Evolutionary conservation across 306 rosid species (phyloP), one percentile per base, ranked within the genome.

Genomic region (Begonia peltatifolia): DNA sequence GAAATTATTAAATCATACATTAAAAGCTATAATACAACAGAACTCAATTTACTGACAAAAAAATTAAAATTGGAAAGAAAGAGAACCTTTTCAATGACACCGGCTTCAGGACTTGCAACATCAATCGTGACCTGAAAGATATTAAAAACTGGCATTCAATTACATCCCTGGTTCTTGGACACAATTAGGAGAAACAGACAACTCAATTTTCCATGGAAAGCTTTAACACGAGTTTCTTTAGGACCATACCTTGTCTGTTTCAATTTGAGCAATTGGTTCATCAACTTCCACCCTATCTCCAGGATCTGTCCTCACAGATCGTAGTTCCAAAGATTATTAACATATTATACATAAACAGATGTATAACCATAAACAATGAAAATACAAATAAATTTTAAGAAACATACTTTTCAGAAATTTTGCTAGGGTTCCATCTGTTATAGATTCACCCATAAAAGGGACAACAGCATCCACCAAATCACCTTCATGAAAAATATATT

Each of bases 251-350:
- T 81, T 85, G 70, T 85, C 95, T 38, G 95, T 85, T 70, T 81
- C 95, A 54, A 85, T 78, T 61, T 85, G 87, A 76, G 95, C 92
- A 71, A 85, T 79, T 41, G 87, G 75, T 62, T 85, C 95, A 52
- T 85, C 95, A 65, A 68, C 61, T 72, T 66, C 76, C 53, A 85
- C 95, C 50, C 72, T 62, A 67, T 85, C 92, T 51, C 92, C 95
- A 44, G 82, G 71, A 57, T 71, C 95, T 85, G 78, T 46, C 46
- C 68, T 18, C 76, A 69, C 43, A 64, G 9, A 30, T 30, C 3
- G 2, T 30, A 5, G 38, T 30, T 30, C 38, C 38, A 30, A 0
- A 30, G 38, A 30, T 5, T 5, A 30, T 30, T 30, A 5, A 30
- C 38, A 30, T 30, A 30, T 7, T 61, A 58, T 11, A 63, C 55